phyloP scores from a whole-genome alignment of 331 rosid genomes.

The Ulmus americana region DNA sequence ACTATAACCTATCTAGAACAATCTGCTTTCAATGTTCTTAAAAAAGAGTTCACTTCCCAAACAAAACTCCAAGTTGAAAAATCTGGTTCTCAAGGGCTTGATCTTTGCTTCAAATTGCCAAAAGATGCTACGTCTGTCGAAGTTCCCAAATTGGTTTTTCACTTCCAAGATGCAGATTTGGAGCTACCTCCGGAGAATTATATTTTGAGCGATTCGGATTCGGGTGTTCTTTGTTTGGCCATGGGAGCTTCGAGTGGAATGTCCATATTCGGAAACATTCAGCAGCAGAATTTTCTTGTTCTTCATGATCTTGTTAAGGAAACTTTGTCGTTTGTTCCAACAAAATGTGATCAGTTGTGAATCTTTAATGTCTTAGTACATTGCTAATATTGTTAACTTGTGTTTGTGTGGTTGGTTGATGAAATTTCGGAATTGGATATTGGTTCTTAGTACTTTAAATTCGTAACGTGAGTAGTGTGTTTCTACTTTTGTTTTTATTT shows the following conservation, averaged over 20 bases:
- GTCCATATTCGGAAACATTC: slow-evolving; percentile 78
- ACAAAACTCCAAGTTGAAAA: slow-evolving; percentile 36
- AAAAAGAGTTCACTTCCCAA: slow-evolving; percentile 52
- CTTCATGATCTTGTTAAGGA: slow-evolving; percentile 60
- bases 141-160: slow-evolving; percentile 58
- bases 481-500: too few relatives aligned
- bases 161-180: slow-evolving; percentile 65
- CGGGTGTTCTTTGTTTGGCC: slow-evolving; percentile 70
- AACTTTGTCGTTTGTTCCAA: slow-evolving; percentile 59
- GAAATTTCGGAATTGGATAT: neutral
- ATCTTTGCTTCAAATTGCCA: slow-evolving; percentile 60
- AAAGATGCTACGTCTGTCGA: slow-evolving; percentile 32
- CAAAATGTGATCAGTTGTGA: slow-evolving; percentile 54
- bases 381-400: neutral
- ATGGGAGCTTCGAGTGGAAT: slow-evolving; percentile 55
- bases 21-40: slow-evolving; percentile 36
- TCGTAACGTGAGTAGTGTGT: neutral
- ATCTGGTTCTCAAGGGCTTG: slow-evolving; percentile 47
- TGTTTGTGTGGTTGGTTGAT: neutral
- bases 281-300: slow-evolving; percentile 84
- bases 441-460: neutral
- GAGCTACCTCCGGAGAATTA: slow-evolving; percentile 68
- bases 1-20: slow-evolving; percentile 57
- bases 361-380: neutral
- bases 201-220: slow-evolving; percentile 46